Evolutionary conservation across 2,329 filamentous ascomycete genomes (phyloP).

Genomic region (Scolecobasidium constrictum): DNA sequence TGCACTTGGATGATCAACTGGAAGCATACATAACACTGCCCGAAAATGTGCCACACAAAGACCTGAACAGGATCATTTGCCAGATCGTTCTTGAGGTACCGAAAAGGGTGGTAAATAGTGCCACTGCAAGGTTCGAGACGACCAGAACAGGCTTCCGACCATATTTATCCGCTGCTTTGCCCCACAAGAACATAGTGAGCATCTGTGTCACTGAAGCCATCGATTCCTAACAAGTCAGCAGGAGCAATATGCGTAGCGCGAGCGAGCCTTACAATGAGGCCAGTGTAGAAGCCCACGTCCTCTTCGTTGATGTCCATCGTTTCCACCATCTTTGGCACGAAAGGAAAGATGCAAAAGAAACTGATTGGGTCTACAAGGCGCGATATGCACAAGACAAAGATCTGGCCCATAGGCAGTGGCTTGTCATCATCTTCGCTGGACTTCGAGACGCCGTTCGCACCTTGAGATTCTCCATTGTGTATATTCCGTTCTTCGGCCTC

Average conservation of each 20-base stretch:
- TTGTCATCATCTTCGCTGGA: constrained; percentile 28
- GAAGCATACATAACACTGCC: constrained; percentile 50
- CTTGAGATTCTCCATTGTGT: no score
- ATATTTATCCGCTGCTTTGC: constrained; percentile 52
- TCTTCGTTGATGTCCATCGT: constrained; percentile 49
- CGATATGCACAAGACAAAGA: constrained; percentile 62
- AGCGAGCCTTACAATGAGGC: constrained; percentile 52
- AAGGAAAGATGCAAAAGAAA: constrained; percentile 78
- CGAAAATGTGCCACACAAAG: constrained; percentile 61
- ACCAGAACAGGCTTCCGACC: constrained; percentile 66
- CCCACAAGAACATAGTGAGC: constrained; percentile 68
- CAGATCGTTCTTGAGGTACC: constrained; percentile 54
- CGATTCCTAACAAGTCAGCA: constrained; percentile 28
- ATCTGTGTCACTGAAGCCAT: constrained; percentile 68
- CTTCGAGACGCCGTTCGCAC: neutral
- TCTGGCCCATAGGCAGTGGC: constrained; percentile 51
- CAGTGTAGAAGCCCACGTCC: constrained; percentile 73
- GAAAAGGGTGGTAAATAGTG: constrained; percentile 52
- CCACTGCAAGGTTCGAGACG: constrained; percentile 53
- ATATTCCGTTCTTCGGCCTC: neutral
- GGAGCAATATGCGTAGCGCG: neutral
- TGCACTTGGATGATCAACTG: constrained; percentile 51
- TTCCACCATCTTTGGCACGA: constrained; percentile 66
- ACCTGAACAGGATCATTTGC: constrained; percentile 66
- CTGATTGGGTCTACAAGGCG: constrained; percentile 65